These are phyloP conservation scores for Suillus placidus DNA, from an alignment of 768 basidiomycete species.

Conservation along the genomic window DNA sequence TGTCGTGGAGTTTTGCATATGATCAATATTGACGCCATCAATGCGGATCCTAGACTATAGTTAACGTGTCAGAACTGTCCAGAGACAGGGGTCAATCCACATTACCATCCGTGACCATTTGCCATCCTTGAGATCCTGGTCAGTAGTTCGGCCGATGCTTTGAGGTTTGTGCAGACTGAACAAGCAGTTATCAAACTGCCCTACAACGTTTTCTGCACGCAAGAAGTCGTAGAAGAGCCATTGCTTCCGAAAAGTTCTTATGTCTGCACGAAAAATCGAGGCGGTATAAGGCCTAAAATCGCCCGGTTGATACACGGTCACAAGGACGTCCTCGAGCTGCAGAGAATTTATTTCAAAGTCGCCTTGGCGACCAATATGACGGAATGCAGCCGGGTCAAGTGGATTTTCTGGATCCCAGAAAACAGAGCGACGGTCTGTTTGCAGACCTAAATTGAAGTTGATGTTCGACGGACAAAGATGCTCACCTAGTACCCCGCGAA, in stretches of 20 bases:
- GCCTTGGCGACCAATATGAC: slow-evolving; percentile 71
- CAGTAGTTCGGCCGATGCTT: slow-evolving; percentile 89
- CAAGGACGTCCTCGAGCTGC: slow-evolving; percentile 87
- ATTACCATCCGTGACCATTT: slow-evolving; percentile 89
- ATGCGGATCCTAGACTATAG: slow-evolving; percentile 90
- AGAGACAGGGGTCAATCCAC: slow-evolving; percentile 7
- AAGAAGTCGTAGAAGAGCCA: slow-evolving; percentile 97
- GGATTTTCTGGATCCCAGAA: slow-evolving; percentile 84
- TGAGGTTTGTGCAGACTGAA: slow-evolving; percentile 97
- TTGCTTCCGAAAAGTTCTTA: slow-evolving; percentile 81
- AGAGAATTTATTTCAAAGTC: slow-evolving; percentile 93
- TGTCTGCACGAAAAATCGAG: slow-evolving; percentile 92
- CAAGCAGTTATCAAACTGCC: slow-evolving; percentile 96
- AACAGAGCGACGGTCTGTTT: slow-evolving; percentile 82
- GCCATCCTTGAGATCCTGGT: slow-evolving; percentile 80
- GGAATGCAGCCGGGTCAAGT: slow-evolving; percentile 77
- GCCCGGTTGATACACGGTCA: slow-evolving; percentile 94
- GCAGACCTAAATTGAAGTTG: background rate
- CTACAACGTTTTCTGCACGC: slow-evolving; percentile 89
- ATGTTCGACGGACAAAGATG: slow-evolving; percentile 4
- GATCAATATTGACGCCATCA: slow-evolving; percentile 96
- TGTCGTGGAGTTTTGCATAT: slow-evolving; percentile 82
- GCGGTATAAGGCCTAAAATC: slow-evolving; percentile 90
- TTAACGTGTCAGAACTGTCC: slow-evolving; percentile 4
- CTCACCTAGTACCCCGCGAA: slow-evolving; percentile 89